These are phyloP conservation scores for Paraconiothyrium brasiliense DNA, from an alignment of 2,329 filamentous ascomycete species.

Conservation along the genomic window DNA sequence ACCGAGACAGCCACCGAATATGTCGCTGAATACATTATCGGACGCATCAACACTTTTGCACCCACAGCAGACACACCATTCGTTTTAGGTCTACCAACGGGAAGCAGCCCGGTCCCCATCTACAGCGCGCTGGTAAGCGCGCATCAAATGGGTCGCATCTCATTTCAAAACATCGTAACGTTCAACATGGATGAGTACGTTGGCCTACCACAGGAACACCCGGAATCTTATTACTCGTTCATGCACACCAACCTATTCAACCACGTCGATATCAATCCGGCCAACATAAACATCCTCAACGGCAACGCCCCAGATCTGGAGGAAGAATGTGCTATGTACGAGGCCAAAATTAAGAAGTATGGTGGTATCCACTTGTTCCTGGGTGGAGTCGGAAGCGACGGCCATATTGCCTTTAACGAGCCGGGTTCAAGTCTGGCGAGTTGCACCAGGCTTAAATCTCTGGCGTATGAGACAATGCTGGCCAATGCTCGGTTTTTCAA, in stretches of 20 bases:
- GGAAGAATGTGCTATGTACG: constrained; percentile 80
- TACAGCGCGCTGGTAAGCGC: constrained; percentile 78
- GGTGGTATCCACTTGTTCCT: constrained; percentile 89
- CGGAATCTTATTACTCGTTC: constrained; percentile 88
- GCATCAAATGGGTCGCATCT: constrained; percentile 77
- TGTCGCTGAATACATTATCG: constrained; percentile 82
- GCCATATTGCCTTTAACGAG: constrained; percentile 91
- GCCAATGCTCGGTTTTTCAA: constrained; percentile 87
- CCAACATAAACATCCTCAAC: constrained; percentile 85
- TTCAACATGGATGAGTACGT: constrained; percentile 97
- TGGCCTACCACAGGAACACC: constrained; percentile 81
- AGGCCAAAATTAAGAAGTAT: constrained; percentile 75
- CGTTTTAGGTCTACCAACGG: constrained; percentile 83
- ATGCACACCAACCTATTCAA: constrained; percentile 95
- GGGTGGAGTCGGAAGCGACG: constrained; percentile 86
- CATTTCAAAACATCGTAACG: constrained; percentile 87
- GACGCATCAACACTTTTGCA: constrained; percentile 79
- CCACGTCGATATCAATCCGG: constrained; percentile 80
- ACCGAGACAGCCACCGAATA: constrained; percentile 74
- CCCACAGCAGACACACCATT: constrained; percentile 79
- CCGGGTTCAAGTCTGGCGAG: constrained; percentile 81
- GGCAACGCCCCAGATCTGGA: constrained; percentile 80
- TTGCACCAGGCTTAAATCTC: constrained; percentile 83
- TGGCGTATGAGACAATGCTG: constrained; percentile 86
- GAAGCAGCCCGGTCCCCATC: constrained; percentile 80